phyloP scores from a whole-genome alignment of 1,284 basidiomycete genomes.

The Sphaerobolus stellatus region DNA sequence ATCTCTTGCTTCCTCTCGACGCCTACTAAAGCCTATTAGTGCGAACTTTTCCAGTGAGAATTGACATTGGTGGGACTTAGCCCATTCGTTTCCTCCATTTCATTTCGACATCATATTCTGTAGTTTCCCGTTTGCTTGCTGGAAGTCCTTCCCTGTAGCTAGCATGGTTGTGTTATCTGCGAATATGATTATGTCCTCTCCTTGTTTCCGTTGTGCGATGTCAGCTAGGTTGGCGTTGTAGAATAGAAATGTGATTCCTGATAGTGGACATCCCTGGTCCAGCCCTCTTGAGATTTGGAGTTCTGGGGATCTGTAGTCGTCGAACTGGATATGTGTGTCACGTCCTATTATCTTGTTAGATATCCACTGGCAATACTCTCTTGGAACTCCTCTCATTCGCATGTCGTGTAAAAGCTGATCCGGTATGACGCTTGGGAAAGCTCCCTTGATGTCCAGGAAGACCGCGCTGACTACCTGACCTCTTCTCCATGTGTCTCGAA shows the following conservation, averaged over 20 bases:
- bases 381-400: background rate
- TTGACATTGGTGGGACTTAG: background rate
- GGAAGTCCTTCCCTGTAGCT: background rate
- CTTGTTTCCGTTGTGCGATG: background rate
- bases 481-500: slow-evolving; percentile 7
- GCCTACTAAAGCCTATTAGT: background rate
- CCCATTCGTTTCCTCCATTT: background rate
- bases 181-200: background rate
- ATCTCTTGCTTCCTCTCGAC: background rate
- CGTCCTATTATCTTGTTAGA: background rate
- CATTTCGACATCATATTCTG: background rate
- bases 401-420: slow-evolving; percentile 6
- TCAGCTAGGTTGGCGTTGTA: slow-evolving; percentile 11
- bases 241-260: slow-evolving; percentile 4
- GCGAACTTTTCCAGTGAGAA: background rate
- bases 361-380: slow-evolving; percentile 1
- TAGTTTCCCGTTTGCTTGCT: background rate
- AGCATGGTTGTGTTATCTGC: background rate
- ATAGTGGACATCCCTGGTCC: slow-evolving; percentile 14
- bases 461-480: slow-evolving; percentile 1
- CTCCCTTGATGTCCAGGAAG: slow-evolving; percentile 11
- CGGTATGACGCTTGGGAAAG: slow-evolving; percentile 8
- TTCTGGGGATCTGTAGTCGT: background rate
- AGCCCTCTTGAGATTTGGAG: background rate
- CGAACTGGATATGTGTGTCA: slow-evolving; percentile 1